A percentile compares a stretch with the other conserved stretches of the same genome.
Evolutionary conservation across 352 stramenopile genomes (phyloP).

Genomic region (Phytophthora uliginosa): DNA sequence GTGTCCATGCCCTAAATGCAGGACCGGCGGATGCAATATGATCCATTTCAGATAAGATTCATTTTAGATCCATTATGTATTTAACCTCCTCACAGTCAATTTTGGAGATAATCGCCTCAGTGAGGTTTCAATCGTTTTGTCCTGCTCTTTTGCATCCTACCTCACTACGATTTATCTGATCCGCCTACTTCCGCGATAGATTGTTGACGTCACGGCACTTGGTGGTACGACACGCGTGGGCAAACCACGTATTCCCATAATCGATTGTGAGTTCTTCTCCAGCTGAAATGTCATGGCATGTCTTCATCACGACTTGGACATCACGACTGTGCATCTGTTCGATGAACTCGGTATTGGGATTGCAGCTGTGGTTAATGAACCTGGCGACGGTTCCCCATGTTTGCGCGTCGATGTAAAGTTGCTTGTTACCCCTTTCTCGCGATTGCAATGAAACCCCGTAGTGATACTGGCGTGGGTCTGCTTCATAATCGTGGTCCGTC

Average conservation of each 20-base stretch:
- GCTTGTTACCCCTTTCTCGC: neutral
- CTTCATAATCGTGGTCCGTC: neutral
- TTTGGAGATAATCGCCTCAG: too few species aligned
- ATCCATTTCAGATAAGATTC: neutral
- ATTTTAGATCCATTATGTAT: neutral
- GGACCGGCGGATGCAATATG: neutral
- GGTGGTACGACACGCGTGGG: neutral
- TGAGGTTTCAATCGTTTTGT: too few species aligned
- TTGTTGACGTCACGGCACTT: neutral
- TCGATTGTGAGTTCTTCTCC: neutral
- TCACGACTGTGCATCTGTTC: neutral
- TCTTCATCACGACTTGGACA: slow-evolving; percentile 3
- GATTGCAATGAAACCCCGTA: neutral
- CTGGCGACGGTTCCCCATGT: neutral
- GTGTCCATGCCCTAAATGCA: neutral
- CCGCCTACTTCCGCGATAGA: neutral
- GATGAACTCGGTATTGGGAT: slow-evolving; percentile 1
- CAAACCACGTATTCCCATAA: neutral
- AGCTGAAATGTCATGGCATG: too few species aligned
- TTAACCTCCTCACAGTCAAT: too few species aligned
- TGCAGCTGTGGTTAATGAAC: slow-evolving; percentile 1
- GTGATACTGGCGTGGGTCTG: neutral
- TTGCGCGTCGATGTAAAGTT: slow-evolving; percentile 1
- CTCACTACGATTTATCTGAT: too few species aligned
- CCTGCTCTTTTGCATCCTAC: too few species aligned